A percentile compares a stretch with the other conserved stretches of the same genome.
These are phyloP conservation scores for Ampelomyces quisqualis DNA, from an alignment of 2,329 filamentous ascomycete genomes.

Conservation along the genomic window DNA sequence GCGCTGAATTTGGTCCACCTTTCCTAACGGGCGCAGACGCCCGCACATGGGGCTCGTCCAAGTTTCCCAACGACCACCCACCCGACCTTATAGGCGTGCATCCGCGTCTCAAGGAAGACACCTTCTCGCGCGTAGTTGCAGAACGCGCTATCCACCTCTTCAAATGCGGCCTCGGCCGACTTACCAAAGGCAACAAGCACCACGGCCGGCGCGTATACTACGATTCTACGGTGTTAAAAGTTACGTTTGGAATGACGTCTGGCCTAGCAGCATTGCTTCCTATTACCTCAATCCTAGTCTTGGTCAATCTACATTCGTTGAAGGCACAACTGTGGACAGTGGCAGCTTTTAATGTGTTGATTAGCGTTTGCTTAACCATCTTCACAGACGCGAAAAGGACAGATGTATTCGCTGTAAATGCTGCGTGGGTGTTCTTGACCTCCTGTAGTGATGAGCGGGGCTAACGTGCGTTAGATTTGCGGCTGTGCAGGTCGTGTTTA, in stretches of 20 bases:
- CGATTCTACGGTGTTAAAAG: constrained; percentile 8
- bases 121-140: neutral
- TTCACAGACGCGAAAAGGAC: constrained; percentile 18
- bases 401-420: constrained; percentile 22
- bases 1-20: neutral
- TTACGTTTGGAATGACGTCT: constrained; percentile 13
- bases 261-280: constrained; percentile 17
- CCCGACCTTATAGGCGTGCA: neutral
- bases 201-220: neutral
- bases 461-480: neutral
- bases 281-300: constrained; percentile 12
- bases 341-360: constrained; percentile 17
- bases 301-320: constrained; percentile 3
- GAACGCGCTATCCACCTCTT: neutral
- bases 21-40: neutral
- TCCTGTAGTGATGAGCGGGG: neutral
- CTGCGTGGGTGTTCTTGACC: constrained; percentile 16
- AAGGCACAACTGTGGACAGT: constrained; percentile 9
- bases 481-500: constrained; percentile 7
- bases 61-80: neutral
- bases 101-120: neutral
- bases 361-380: constrained; percentile 11
- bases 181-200: neutral
- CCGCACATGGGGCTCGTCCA: neutral
- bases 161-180: neutral